Evolutionary conservation across 805 yeast species (phyloP), one percentile per base, ranked within the genome.

Genomic region (Nakazawaea molendinolei): DNA sequence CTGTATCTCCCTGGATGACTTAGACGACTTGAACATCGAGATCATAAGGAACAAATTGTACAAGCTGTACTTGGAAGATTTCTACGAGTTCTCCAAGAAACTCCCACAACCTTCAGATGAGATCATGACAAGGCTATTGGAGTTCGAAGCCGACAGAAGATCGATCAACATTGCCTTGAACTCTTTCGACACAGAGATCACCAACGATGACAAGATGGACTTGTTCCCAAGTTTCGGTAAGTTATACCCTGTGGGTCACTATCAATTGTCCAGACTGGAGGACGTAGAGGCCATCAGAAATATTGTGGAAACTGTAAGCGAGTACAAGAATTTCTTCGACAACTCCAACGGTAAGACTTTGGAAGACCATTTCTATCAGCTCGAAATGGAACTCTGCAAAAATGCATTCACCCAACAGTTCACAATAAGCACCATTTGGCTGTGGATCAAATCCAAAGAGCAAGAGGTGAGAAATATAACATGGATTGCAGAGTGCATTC

Each of bases 401-500:
- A 79, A 82, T 54, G 95, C 96, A 0, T 87, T 92, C 60, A 89
- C 98, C 23, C 98, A 92, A 63, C 97, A 90, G 60, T 92, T 92
- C 60, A 78, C 96, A 13, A 74, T 83, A 49, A 74, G 87, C 25
- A 82, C 95, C 2, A 69, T 92, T 39, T 92, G 96, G 92, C 95
- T 96, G 5, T 92, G 96, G 95, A 74, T 94, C 55, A 83, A 86
- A 61, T 81, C 95, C 13, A 84, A 83, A 53, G 98, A 92, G 61
- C 98, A 94, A 63, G 99, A 92, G 61, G 77, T 94, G 41, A 76
- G 98, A 61, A 92, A 92, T 58, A 82, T 92, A 47, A 86, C 97
- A n/a, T 92, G 99, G 99, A 90, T 92, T 39, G 95, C 97, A 33
- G 99, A 92, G 65, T 92, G 99, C 68, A 92, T 92, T 65, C 96